phyloP scores from a whole-genome alignment of 805 yeast species.

The Zygosaccharomyces rouxii region DNA sequence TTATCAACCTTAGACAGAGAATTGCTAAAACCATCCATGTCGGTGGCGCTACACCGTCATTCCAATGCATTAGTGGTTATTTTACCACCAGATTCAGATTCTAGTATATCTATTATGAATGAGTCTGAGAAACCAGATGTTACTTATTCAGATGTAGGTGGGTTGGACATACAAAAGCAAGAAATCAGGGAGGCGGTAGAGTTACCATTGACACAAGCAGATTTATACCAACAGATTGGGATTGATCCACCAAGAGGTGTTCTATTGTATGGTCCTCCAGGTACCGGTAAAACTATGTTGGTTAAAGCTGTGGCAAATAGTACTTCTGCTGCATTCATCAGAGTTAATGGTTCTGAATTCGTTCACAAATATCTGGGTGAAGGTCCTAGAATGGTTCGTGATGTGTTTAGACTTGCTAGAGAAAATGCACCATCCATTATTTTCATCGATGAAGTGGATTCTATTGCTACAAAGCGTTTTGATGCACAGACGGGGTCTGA shows the following conservation, averaged over 20 bases:
- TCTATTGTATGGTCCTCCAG: constrained; percentile 97
- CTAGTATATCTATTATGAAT: constrained; percentile 90
- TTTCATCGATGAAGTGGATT: constrained; percentile 97
- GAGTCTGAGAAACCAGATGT: constrained; percentile 91
- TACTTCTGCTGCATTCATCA: constrained; percentile 90
- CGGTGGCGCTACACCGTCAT: constrained; percentile 97
- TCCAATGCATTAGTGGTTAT: constrained; percentile 97
- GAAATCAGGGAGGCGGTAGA: constrained; percentile 99
- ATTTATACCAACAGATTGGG: constrained; percentile 94
- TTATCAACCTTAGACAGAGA: constrained; percentile 93
- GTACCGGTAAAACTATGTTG: constrained; percentile 98
- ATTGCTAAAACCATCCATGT: constrained; percentile 86
- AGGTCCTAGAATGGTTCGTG: constrained; percentile 99
- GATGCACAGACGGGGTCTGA: constrained; percentile 99
- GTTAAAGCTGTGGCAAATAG: constrained; percentile 98
- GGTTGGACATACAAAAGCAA: constrained; percentile 97
- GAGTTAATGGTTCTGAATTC: constrained; percentile 97
- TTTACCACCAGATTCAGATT: constrained; percentile 97
- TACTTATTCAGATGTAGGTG: constrained; percentile 97
- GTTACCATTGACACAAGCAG: constrained; percentile 92
- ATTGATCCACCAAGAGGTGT: constrained; percentile 99
- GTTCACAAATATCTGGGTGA: constrained; percentile 98
- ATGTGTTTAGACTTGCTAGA: constrained; percentile 93
- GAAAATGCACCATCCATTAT: constrained; percentile 97
- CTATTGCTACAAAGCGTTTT: constrained; percentile 97